Conservation (phyloP, 176 grass and related monocot genomes). For the Carex kokanica region DNA sequence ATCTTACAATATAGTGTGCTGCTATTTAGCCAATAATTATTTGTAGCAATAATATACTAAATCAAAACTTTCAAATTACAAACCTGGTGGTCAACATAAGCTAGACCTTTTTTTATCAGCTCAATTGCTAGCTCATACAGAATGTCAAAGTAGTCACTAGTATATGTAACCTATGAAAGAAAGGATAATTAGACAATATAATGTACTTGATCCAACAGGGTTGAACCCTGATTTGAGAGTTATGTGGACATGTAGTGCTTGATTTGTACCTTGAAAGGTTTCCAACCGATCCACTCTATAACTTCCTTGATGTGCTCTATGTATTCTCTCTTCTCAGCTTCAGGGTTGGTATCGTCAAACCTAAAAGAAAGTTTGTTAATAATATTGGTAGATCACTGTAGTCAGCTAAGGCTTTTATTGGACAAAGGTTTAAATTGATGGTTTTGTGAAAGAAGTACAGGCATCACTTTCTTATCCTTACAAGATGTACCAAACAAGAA, state of each 20-base stretch:
- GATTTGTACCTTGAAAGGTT: slow-evolving; percentile 64
- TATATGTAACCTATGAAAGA: slow-evolving; percentile 62
- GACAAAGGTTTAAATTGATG: background rate
- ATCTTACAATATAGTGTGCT: background rate
- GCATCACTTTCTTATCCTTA: background rate
- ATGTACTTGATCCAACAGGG: background rate
- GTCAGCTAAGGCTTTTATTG: background rate
- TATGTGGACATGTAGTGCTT: background rate
- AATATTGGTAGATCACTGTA: background rate
- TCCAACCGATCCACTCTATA: slow-evolving; percentile 86
- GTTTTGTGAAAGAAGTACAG: background rate
- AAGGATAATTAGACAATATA: background rate
- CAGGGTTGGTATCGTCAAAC: slow-evolving; percentile 98
- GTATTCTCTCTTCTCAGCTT: slow-evolving; percentile 93
- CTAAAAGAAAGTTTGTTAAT: slow-evolving; percentile 30
- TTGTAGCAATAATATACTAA: background rate
- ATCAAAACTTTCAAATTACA: slow-evolving; percentile 17
- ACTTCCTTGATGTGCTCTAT: slow-evolving; percentile 95
- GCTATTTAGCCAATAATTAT: background rate
- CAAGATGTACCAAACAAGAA: background rate
- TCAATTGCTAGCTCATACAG: slow-evolving; percentile 80
- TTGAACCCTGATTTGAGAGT: background rate
- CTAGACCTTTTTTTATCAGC: slow-evolving; percentile 73
- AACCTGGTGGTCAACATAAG: slow-evolving; percentile 98
- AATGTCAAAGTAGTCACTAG: slow-evolving; percentile 90